Evolutionary conservation across 176 grass and related monocot genomes (phyloP).

Genomic region (Coix lacrymajobi): DNA sequence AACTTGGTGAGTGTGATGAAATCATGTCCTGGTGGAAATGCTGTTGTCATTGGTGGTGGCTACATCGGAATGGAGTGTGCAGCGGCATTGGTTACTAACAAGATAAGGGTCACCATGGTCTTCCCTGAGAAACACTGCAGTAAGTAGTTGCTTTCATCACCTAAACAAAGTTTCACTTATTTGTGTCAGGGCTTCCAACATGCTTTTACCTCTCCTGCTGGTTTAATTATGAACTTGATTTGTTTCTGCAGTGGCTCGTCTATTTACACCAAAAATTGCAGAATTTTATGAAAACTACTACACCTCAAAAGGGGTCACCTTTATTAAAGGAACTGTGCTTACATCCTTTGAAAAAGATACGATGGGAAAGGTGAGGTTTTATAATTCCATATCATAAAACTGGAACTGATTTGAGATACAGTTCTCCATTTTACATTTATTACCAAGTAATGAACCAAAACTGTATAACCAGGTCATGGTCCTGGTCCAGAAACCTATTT

Average conservation of each 20-base stretch:
- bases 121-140: conserved; percentile 96
- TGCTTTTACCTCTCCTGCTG: background rate
- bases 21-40: conserved; percentile 63
- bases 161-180: background rate
- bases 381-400: background rate
- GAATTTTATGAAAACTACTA: conserved; percentile 91
- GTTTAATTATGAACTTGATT: background rate
- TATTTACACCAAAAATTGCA: conserved; percentile 90
- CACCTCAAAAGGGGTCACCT: conserved; percentile 67
- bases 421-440: background rate
- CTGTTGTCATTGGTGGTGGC: conserved; percentile 94
- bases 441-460: background rate
- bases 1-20: conserved; percentile 71
- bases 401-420: background rate
- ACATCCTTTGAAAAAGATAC: conserved; percentile 77
- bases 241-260: conserved; percentile 60
- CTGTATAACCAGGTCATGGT: background rate
- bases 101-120: conserved; percentile 85
- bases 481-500: background rate
- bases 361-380: conserved; percentile 51
- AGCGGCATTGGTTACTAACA: conserved; percentile 81
- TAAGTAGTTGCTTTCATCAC: conserved; percentile 32
- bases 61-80: conserved; percentile 98
- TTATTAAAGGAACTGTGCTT: conserved; percentile 84
- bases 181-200: background rate